Conservation (phyloP, 2,329 filamentous ascomycete genomes). For the Cytospora paraplurivora region DNA sequence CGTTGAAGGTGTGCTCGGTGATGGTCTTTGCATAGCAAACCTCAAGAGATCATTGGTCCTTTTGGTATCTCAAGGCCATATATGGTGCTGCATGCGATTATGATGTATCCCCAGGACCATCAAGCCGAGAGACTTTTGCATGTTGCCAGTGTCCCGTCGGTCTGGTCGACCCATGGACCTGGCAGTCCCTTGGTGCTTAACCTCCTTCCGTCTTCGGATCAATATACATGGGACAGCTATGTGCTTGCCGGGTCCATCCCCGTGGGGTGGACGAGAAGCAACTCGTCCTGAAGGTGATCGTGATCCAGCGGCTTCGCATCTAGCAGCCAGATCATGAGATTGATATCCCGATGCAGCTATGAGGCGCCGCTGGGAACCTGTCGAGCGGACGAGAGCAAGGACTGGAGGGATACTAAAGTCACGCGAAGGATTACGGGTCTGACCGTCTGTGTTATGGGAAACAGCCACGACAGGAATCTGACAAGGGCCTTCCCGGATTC, state of each 20-base stretch:
- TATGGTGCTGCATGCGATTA: neutral
- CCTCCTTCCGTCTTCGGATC: neutral
- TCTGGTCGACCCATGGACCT: neutral
- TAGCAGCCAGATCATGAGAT: neutral
- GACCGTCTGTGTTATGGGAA: conserved; percentile 5
- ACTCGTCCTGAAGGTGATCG: neutral
- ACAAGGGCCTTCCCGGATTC: neutral
- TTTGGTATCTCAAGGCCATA: too few species aligned
- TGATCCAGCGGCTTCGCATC: neutral
- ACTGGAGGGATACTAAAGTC: neutral
- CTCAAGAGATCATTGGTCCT: too few species aligned
- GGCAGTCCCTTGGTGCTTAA: neutral
- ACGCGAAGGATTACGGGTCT: conserved; percentile 19
- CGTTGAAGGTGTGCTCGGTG: too few species aligned
- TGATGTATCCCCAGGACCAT: neutral
- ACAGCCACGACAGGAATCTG: neutral
- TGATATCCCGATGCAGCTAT: conserved; percentile 18
- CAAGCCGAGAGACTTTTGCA: neutral
- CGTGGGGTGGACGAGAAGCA: neutral
- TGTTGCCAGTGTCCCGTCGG: neutral
- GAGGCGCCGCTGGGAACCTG: neutral
- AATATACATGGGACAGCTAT: neutral
- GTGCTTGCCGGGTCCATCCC: neutral
- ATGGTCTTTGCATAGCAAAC: too few species aligned
- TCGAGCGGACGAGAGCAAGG: conserved; percentile 3